Base-by-base conservation (phyloP, 2,329 filamentous ascomycete genomes). In the Trichothecium roseum region DNA sequence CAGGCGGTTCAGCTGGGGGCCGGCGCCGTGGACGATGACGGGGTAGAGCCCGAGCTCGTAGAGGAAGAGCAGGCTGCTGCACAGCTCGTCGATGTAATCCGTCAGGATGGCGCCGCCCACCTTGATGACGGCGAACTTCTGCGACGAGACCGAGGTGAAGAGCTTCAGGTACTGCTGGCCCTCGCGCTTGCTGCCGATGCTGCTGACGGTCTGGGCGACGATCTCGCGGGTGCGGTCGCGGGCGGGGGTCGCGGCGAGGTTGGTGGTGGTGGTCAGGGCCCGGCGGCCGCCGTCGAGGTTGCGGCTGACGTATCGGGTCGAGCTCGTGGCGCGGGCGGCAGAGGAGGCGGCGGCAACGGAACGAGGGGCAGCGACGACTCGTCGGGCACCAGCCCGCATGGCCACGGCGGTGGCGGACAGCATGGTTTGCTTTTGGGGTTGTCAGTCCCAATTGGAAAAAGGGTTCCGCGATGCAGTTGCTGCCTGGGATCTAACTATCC, bases 61-160 rank as follows among this genome's bases (percentile, higher is more conserved):
- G 34, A 96, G 75, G 63, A 96, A 93, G 18, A 86, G 82, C 40
- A 96, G 71, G 34, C 84, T 88, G 37, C 83, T 81, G 54, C 86
- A 94, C 37, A 98, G 76, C 51, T 88, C 87, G 57, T 94, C 84
- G 37, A 96, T 72, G 60, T 95, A 83, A 56, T 96, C 88, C 6
- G 20, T 94, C 51, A 98, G 74, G 52, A 96, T 95, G 43, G 89
- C 91, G 42, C 89, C 91, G 42, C 89, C 91, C 37, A 96, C 89
- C 68, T 98, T 98, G 63, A 98, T 94, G 33, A 98, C 89, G 46
- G 88, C 89, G 59, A 96, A 98, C 55, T 94, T 87, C 66, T 96
- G 88, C 26, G 87, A 94, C 30, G 87, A 91, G 42, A 95, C 88
- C 24, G 88, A 94, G 48, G 83, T 91, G 70, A 98, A 98, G 58